Evolutionary conservation across 2,329 filamentous ascomycete species (phyloP).

Genomic region (Aspergillus uvarum): DNA sequence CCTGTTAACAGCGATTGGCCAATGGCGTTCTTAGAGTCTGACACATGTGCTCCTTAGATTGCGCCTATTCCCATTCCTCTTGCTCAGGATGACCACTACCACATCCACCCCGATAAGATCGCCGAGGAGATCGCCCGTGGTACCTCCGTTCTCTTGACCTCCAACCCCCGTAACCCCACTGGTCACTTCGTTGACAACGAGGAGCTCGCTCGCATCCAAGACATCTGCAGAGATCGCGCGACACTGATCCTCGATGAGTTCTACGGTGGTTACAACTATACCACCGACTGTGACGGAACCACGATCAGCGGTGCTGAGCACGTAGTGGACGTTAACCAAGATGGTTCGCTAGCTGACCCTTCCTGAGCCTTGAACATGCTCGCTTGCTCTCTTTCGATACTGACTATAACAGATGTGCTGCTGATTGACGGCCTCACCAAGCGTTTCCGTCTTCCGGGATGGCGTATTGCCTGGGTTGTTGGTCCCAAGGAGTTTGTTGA

Average conservation of each 20-base stretch:
- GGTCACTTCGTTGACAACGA: slow-evolving; percentile 82
- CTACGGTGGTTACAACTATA: slow-evolving; percentile 96
- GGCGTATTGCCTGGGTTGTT: slow-evolving; percentile 94
- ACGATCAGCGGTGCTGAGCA: slow-evolving; percentile 90
- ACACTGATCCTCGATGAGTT: slow-evolving; percentile 97
- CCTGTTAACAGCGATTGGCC: not conserved
- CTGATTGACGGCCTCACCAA: slow-evolving; percentile 96
- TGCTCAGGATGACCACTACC: slow-evolving; percentile 81
- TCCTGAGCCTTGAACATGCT: not conserved
- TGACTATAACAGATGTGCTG: slow-evolving; percentile 64
- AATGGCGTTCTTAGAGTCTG: not conserved
- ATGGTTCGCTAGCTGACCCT: slow-evolving; percentile 43
- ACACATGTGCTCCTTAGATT: slow-evolving; percentile 55
- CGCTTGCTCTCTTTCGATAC: not conserved
- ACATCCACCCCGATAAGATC: slow-evolving; percentile 91
- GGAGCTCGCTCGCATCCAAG: slow-evolving; percentile 85
- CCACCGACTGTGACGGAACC: slow-evolving; percentile 81
- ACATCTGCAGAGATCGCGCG: slow-evolving; percentile 84
- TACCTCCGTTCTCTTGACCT: slow-evolving; percentile 85
- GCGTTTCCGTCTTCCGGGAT: slow-evolving; percentile 91
- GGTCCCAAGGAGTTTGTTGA: slow-evolving; percentile 96
- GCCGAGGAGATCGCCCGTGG: slow-evolving; percentile 85
- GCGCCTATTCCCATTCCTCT: slow-evolving; percentile 84
- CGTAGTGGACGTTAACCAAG: slow-evolving; percentile 82
- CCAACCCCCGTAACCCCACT: slow-evolving; percentile 92